A percentile compares a stretch with the other conserved stretches of the same genome.
These are phyloP conservation scores for Venturia effusa DNA, from an alignment of 2,329 filamentous ascomycete genomes.

Conservation along the genomic window DNA sequence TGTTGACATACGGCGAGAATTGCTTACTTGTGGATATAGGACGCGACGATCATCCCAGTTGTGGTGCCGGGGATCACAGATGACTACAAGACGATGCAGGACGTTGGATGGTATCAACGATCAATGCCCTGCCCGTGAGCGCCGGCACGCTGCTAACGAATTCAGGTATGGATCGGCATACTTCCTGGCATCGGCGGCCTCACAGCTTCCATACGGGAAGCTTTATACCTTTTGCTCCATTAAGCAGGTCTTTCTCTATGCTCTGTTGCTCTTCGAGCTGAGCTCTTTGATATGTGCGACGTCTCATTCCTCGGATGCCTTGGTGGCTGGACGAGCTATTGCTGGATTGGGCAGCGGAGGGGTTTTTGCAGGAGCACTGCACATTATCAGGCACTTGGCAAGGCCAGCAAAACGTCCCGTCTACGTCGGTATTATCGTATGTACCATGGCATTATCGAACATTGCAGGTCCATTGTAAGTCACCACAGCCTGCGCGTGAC, in stretches of 20 bases:
- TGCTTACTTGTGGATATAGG: not conserved
- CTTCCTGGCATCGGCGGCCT: constrained; percentile 3
- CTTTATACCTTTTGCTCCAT: constrained; percentile 12
- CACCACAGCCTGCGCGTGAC: not conserved
- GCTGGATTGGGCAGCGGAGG: constrained; percentile 14
- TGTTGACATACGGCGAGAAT: no score
- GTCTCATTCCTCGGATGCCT: constrained; percentile 11
- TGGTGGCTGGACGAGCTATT: constrained; percentile 15
- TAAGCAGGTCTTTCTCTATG: constrained; percentile 8
- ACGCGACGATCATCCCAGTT: constrained; percentile 28
- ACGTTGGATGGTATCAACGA: constrained; percentile 12
- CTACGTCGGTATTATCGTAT: constrained; percentile 9
- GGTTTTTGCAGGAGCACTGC: constrained; percentile 11
- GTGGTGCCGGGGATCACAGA: constrained; percentile 32
- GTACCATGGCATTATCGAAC: constrained; percentile 8
- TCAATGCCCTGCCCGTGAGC: no score
- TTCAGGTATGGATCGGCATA: not conserved
- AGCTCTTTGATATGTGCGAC: constrained; percentile 14
- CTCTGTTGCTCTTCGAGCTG: constrained; percentile 13
- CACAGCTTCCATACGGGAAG: constrained; percentile 10
- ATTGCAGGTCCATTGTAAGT: constrained; percentile 9
- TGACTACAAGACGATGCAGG: constrained; percentile 6
- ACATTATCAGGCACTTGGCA: constrained; percentile 9
- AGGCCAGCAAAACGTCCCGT: constrained; percentile 13
- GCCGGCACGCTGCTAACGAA: no score